Conservation (phyloP, 139 green algal genomes). For the Gonium pectorale region DNA sequence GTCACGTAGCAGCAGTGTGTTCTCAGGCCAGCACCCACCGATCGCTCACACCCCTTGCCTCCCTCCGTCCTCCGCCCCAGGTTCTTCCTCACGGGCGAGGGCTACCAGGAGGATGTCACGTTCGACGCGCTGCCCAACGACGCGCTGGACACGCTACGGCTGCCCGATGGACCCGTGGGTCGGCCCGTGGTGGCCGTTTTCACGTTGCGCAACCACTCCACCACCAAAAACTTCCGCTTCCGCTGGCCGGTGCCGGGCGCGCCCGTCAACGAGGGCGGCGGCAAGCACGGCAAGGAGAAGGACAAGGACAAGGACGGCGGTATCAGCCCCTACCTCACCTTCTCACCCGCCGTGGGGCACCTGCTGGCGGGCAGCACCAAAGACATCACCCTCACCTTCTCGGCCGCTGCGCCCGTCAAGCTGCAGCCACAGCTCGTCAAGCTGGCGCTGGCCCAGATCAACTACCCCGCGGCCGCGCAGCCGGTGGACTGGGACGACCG, state of each 20-base stretch:
- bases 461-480: constrained; percentile 17
- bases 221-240: constrained; percentile 63
- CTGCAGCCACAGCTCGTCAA: constrained; percentile 61
- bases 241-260: constrained; percentile 28
- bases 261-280: too few species aligned
- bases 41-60: too few species aligned
- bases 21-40: too few species aligned
- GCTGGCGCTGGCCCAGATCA: constrained; percentile 17
- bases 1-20: too few species aligned
- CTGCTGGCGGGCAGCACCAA: constrained; percentile 70
- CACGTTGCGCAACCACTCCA: constrained; percentile 56
- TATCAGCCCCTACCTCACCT: constrained; percentile 58
- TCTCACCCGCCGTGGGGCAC: constrained; percentile 74
- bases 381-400: constrained; percentile 73
- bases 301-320: too few species aligned
- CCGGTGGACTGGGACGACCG: constrained; percentile 71
- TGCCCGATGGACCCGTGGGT: constrained; percentile 71
- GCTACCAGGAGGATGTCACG: constrained; percentile 79
- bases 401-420: constrained; percentile 53
- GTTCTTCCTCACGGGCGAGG: constrained; percentile 62
- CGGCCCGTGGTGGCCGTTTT: constrained; percentile 38
- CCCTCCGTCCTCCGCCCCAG: neutral
- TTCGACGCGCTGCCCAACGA: constrained; percentile 74
- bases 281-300: too few species aligned
- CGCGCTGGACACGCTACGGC: constrained; percentile 68